A percentile compares a stretch with the other conserved stretches of the same genome.
These are phyloP conservation scores for Blastobotrys robertii DNA, from an alignment of 805 yeast genomes.

Conservation along the genomic window DNA sequence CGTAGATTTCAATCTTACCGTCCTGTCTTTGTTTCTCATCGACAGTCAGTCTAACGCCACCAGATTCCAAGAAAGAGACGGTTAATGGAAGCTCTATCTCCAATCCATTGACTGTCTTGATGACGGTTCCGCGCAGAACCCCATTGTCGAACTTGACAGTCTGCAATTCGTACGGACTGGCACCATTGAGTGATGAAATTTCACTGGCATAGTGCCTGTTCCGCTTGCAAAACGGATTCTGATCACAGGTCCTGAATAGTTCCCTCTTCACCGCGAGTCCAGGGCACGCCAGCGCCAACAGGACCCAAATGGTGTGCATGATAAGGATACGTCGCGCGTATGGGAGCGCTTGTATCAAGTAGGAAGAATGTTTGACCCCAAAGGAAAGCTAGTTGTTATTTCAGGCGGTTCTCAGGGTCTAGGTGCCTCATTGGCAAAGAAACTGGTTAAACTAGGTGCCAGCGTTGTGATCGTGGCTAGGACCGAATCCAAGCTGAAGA, in stretches of 20 bases:
- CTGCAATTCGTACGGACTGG: slow-evolving; percentile 31
- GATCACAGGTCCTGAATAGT: slow-evolving; percentile 60
- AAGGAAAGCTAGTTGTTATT: slow-evolving; percentile 49
- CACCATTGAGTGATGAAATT: slow-evolving; percentile 20
- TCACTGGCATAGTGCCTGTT: slow-evolving; percentile 56
- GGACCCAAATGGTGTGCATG: neutral
- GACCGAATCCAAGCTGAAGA: slow-evolving; percentile 47
- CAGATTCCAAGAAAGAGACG: slow-evolving; percentile 43
- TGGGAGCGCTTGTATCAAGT: neutral
- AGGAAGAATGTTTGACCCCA: neutral
- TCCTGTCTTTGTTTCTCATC: slow-evolving; percentile 49
- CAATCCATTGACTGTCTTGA: slow-evolving; percentile 16
- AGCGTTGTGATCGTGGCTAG: slow-evolving; percentile 71
- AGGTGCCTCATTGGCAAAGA: slow-evolving; percentile 67
- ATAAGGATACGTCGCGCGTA: neutral
- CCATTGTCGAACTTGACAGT: slow-evolving; percentile 23
- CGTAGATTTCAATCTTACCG: slow-evolving; percentile 20
- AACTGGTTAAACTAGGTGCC: slow-evolving; percentile 45
- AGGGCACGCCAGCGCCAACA: slow-evolving; percentile 1
- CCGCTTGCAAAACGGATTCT: slow-evolving; percentile 77
- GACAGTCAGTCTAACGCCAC: slow-evolving; percentile 50
- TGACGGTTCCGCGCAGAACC: slow-evolving; percentile 25
- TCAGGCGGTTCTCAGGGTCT: slow-evolving; percentile 95
- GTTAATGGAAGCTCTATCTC: slow-evolving; percentile 43
- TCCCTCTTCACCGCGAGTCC: slow-evolving; percentile 13